Conservation (phyloP, 2,329 filamentous ascomycete species). For the Monosporascus ibericus region DNA sequence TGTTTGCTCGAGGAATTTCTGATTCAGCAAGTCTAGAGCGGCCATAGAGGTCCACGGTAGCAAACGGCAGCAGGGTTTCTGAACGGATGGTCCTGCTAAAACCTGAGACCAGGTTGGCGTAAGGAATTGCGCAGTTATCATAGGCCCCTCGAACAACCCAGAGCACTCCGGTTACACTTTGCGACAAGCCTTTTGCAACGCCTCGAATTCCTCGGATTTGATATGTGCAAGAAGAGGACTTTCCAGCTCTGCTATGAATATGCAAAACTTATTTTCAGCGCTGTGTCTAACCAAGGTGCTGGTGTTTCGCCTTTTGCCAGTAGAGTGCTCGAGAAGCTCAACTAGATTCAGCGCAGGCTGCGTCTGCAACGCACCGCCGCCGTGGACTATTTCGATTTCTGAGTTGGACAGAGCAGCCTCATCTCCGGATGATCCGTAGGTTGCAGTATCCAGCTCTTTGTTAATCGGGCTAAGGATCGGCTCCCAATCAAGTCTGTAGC, state of each 20-base stretch:
- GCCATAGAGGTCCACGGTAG: constrained; percentile 27
- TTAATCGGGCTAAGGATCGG: constrained; percentile 26
- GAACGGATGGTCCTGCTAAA: constrained; percentile 28
- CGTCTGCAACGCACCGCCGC: constrained; percentile 24
- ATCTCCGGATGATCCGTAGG: constrained; percentile 4
- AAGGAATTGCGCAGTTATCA: constrained; percentile 24
- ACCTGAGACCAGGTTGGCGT: constrained; percentile 27
- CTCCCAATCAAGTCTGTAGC: constrained; percentile 43
- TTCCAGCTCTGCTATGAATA: constrained; percentile 40
- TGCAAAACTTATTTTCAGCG: constrained; percentile 30
- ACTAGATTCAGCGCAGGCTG: constrained; percentile 28
- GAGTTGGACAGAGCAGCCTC: constrained; percentile 13
- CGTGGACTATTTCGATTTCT: constrained; percentile 33
- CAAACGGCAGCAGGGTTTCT: constrained; percentile 26
- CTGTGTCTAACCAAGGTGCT: constrained; percentile 24
- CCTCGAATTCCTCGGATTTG: constrained; percentile 30
- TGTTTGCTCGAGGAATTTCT: constrained; percentile 16
- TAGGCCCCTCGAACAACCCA: constrained; percentile 32
- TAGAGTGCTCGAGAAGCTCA: constrained; percentile 25
- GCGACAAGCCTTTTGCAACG: constrained; percentile 24
- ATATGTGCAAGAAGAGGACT: constrained; percentile 35
- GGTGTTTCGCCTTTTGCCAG: constrained; percentile 26
- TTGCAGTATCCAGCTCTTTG: constrained; percentile 6
- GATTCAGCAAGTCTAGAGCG: constrained; percentile 11
- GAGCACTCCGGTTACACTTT: constrained; percentile 23